Percentiles rank a stretch among this genome's conserved stretches.
phyloP scores from a whole-genome alignment of 495 filamentous ascomycete genomes.

The Podospora anserina region DNA sequence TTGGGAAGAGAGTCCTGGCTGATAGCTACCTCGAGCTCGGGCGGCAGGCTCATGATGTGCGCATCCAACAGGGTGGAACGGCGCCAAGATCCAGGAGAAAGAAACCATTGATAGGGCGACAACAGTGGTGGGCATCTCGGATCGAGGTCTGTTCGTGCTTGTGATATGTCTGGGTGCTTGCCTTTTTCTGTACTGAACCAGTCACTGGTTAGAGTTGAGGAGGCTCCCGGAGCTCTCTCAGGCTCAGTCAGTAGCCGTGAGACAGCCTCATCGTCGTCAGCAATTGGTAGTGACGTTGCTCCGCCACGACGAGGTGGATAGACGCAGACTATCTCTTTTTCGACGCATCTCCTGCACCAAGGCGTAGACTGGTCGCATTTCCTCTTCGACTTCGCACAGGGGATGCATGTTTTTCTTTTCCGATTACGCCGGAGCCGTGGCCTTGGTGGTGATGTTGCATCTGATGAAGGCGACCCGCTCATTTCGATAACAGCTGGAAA shows the following conservation, averaged over 20 bases:
- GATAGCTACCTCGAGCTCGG: conserved; percentile 9
- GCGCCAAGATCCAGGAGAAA: conserved; percentile 12
- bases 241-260: neutral
- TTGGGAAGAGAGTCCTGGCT: conserved; percentile 22
- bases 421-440: conserved; percentile 32
- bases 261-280: neutral
- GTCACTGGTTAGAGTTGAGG: neutral
- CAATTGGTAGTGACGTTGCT: neutral
- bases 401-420: conserved; percentile 42
- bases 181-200: neutral
- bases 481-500: neutral
- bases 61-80: neutral
- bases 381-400: conserved; percentile 44
- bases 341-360: conserved; percentile 39
- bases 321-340: conserved; percentile 35
- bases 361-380: conserved; percentile 45
- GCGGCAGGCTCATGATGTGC: neutral
- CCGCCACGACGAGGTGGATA: conserved; percentile 27
- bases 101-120: conserved; percentile 18
- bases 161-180: neutral
- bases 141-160: neutral
- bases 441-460: neutral
- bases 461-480: neutral
- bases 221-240: neutral
- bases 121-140: neutral